These are phyloP conservation scores for Eudorina sp. DNA, from an alignment of 139 green algal genomes.

Conservation along the genomic window DNA sequence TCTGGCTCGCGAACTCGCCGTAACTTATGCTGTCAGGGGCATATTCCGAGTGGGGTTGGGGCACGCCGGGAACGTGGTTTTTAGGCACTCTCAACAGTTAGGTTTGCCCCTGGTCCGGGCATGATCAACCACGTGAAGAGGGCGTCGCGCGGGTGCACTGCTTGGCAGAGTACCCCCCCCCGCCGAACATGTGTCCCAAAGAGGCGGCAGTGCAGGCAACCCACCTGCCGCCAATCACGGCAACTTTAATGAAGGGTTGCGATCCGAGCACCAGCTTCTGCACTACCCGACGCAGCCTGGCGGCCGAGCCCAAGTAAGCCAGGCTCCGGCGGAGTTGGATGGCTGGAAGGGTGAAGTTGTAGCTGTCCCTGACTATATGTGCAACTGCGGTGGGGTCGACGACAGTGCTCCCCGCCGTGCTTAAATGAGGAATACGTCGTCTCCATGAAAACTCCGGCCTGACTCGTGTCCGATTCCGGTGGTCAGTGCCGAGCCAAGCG, in stretches of 20 bases:
- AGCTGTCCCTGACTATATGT: neutral
- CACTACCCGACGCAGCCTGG: constrained; percentile 1
- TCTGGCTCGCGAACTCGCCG: neutral
- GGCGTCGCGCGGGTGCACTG: too few relatives aligned
- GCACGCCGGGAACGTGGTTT: too few relatives aligned
- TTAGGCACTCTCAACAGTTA: too few relatives aligned
- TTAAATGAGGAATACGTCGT: neutral
- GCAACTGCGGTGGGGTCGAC: neutral
- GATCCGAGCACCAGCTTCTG: neutral
- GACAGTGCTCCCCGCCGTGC: too few relatives aligned
- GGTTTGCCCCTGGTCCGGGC: too few relatives aligned
- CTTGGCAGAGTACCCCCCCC: too few relatives aligned
- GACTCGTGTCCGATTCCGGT: neutral
- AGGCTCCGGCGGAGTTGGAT: constrained; percentile 3
- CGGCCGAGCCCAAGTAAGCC: neutral
- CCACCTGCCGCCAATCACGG: constrained; percentile 8
- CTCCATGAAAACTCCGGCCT: constrained; percentile 1
- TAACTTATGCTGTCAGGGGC: constrained; percentile 17
- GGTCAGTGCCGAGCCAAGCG: neutral
- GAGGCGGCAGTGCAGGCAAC: too few relatives aligned
- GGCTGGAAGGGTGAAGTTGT: neutral
- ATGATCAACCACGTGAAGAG: too few relatives aligned
- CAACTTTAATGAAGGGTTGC: neutral
- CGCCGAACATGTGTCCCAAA: too few relatives aligned
- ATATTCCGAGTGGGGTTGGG: too few relatives aligned